Percentiles rank a stretch among this genome's conserved stretches.
Evolutionary conservation across 78 protist species (phyloP).

Genomic region (Thecamonas trahens): DNA sequence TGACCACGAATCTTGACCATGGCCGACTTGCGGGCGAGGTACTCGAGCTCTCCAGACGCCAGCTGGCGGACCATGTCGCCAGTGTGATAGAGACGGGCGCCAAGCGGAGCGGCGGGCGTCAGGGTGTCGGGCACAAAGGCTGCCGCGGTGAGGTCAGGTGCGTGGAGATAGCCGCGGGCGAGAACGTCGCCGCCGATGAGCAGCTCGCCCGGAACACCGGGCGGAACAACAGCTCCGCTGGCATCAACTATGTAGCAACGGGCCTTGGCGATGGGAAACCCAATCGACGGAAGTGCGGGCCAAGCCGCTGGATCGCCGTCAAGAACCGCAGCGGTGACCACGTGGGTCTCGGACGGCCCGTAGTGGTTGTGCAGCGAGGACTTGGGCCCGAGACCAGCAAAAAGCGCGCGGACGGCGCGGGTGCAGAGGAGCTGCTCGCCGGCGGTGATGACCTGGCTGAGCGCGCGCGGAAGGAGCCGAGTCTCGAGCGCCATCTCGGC

Average conservation of each 20-base stretch:
- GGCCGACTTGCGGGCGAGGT: constrained; percentile 21
- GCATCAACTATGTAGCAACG: background rate
- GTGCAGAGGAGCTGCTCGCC: too few species aligned
- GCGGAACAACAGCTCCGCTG: background rate
- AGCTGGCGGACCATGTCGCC: constrained; percentile 28
- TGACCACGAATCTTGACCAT: constrained; percentile 10
- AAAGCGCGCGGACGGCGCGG: background rate
- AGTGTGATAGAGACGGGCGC: constrained; percentile 27
- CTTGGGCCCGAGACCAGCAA: background rate
- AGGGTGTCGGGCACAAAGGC: background rate
- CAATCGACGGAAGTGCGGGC: background rate
- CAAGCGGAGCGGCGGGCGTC: too few species aligned
- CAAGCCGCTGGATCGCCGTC: background rate
- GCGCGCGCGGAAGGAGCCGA: too few species aligned
- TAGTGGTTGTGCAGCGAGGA: background rate
- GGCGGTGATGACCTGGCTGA: too few species aligned
- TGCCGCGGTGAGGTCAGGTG: constrained; percentile 7
- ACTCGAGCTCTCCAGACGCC: constrained; percentile 20
- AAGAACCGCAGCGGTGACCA: background rate
- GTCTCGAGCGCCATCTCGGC: too few species aligned
- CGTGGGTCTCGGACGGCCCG: constrained; percentile 22
- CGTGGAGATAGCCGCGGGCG: constrained; percentile 11
- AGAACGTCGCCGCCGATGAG: constrained; percentile 13
- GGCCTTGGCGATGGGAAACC: background rate
- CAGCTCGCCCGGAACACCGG: constrained; percentile 33